phyloP scores from a whole-genome alignment of 331 rosid species.

The Spiraea crenata region DNA sequence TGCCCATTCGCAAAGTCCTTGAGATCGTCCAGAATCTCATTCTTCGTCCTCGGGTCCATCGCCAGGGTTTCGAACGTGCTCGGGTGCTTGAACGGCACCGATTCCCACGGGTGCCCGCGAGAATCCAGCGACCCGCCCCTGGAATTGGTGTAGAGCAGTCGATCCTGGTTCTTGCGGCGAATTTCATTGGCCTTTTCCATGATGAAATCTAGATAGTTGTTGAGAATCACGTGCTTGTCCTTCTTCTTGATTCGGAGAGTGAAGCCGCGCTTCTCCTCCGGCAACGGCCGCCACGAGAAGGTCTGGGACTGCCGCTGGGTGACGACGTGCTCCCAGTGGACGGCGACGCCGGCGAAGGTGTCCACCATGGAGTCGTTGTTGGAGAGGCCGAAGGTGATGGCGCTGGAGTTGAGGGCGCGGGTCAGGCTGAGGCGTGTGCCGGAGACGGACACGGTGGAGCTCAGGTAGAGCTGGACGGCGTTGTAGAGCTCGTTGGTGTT shows the following conservation, averaged over 20 bases:
- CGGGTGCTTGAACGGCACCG: conserved; percentile 92
- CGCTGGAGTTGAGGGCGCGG: conserved; percentile 81
- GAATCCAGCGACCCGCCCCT: conserved; percentile 87
- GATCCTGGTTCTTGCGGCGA: conserved; percentile 72
- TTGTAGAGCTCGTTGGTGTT: conserved; percentile 98
- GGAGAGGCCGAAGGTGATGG: conserved; percentile 82
- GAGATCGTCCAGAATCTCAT: conserved; percentile 73
- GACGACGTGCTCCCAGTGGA: conserved; percentile 88
- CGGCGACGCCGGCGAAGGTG: conserved; percentile 60
- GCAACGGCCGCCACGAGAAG: conserved; percentile 86
- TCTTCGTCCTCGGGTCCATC: conserved; percentile 72
- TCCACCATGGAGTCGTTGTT: conserved; percentile 86
- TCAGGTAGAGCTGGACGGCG: conserved; percentile 92
- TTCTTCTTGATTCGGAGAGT: conserved; percentile 72
- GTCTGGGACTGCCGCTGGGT: conserved; percentile 73
- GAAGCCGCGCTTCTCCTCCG: conserved; percentile 90
- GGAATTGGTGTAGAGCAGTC: conserved; percentile 79
- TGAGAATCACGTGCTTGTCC: conserved; percentile 52
- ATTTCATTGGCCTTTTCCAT: conserved; percentile 86
- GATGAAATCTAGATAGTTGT: conserved; percentile 66
- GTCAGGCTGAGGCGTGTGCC: conserved; percentile 76
- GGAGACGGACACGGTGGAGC: conserved; percentile 67
- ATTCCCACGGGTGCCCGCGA: conserved; percentile 94
- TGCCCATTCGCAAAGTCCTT: conserved; percentile 73
- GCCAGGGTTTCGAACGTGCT: conserved; percentile 92